Evolutionary conservation across 352 stramenopile genomes (phyloP), one percentile per base, ranked within the genome.

Genomic region (Pythium phragmitis): DNA sequence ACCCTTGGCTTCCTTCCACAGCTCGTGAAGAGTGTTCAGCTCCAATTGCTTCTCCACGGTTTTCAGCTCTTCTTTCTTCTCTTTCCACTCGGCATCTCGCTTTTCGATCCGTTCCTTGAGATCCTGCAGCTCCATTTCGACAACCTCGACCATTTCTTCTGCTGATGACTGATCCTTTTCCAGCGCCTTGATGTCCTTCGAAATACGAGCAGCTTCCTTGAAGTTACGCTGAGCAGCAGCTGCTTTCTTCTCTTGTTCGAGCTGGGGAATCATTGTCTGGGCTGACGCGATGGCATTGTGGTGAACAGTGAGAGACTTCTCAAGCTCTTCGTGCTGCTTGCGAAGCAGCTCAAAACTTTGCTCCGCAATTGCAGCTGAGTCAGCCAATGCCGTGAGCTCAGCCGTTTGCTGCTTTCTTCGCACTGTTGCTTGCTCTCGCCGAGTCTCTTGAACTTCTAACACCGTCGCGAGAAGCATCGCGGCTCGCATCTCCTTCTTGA

Each of bases 171-270:
- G 80, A 69, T 95, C 86, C 49, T 95, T 95, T 67, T 95, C 86
- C 4, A 95, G 54, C 17, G 80, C 79, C 71, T 95, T 95, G 57
- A 95, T 92, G 48, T 93, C 86, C 58, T 95, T 93, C 4, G 86
- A 93, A 21, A 95, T 88, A 19, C 84, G 73, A 3, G 86, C 86
- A 7, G 86, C 86, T 41, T 95, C 86, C 64, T 95, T 93, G 60
- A 95, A 95, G 65, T 95, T 92, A n/a, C 86, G 79, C 52, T 92
- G 77, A 13, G 84, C 67, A 34, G 84, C 86, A 26, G 86, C 82
- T 0, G 71, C 65, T 60, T 93, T 92, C 68, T 95, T 95, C 49
- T 95, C 86, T 43, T 86, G 72, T 48, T 93, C 86, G 12, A 93
- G 74, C 9, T 79, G 75, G 1, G 86, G 86, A 49, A 95, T 88